Evolutionary conservation across 345 rosid genomes (phyloP).

Genomic region (Camelina neglecta): DNA sequence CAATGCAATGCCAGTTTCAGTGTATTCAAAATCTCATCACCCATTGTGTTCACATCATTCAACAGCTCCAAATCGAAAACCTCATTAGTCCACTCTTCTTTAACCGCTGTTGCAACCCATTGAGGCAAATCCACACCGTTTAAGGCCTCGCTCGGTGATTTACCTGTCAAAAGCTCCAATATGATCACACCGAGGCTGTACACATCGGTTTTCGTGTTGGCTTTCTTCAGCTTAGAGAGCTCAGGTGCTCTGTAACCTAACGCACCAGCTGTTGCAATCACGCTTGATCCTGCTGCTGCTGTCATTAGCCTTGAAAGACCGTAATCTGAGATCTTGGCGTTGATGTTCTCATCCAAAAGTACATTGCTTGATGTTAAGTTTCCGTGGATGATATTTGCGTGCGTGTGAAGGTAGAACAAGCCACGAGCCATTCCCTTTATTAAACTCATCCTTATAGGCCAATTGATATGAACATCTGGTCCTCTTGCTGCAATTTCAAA

Average conservation of each 20-base stretch:
- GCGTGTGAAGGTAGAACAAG: conserved; percentile 66
- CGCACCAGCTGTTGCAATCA: conserved; percentile 81
- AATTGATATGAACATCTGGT: conserved; percentile 64
- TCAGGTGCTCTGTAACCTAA: conserved; percentile 92
- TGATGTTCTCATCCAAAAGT: conserved; percentile 60
- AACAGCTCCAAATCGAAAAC: conserved; percentile 86
- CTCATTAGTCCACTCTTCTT: conserved; percentile 95
- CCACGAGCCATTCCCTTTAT: conserved; percentile 73
- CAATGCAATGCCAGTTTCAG: conserved; percentile 88
- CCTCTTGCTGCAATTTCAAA: conserved; percentile 69
- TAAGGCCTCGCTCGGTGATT: conserved; percentile 79
- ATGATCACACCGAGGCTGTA: conserved; percentile 88
- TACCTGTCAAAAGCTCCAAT: conserved; percentile 86
- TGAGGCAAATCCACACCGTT: conserved; percentile 90
- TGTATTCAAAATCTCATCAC: conserved; percentile 85
- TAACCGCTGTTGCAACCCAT: conserved; percentile 94
- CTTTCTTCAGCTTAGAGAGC: conserved; percentile 87
- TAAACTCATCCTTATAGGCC: conserved; percentile 81
- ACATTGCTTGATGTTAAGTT: conserved; percentile 86
- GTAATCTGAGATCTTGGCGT: conserved; percentile 70
- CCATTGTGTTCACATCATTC: conserved; percentile 67
- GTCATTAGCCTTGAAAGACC: conserved; percentile 82
- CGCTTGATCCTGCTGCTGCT: conserved; percentile 73
- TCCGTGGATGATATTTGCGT: conserved; percentile 79
- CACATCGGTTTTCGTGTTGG: conserved; percentile 78